Evolutionary conservation across 345 rosid genomes (phyloP).

Genomic region (Chamaenerion angustifolium): DNA sequence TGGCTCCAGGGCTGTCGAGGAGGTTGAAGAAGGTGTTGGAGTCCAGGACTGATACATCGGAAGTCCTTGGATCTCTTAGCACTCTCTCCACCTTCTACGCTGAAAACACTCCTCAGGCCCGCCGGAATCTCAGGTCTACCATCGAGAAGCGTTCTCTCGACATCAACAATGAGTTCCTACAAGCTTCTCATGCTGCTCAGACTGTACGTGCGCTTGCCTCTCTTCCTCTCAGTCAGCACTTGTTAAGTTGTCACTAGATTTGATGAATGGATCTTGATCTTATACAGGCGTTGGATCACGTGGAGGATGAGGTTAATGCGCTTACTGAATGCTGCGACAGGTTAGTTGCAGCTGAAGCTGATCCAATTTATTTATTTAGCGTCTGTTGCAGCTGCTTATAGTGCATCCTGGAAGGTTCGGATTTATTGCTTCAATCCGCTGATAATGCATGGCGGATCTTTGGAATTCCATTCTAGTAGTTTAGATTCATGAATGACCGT

Average conservation of each 20-base stretch:
- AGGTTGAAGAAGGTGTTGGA: slow-evolving; percentile 91
- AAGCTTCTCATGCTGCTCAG: slow-evolving; percentile 63
- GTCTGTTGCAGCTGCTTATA: background rate
- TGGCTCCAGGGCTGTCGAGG: slow-evolving; percentile 93
- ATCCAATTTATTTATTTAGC: background rate
- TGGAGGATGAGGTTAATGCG: slow-evolving; percentile 84
- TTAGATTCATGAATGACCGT: too few species aligned
- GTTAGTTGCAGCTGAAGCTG: slow-evolving; percentile 10
- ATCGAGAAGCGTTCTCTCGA: slow-evolving; percentile 87
- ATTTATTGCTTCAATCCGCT: too few species aligned
- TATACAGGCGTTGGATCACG: slow-evolving; percentile 67
- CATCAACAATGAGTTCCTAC: slow-evolving; percentile 70
- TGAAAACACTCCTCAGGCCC: slow-evolving; percentile 73
- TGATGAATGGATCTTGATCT: background rate
- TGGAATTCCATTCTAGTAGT: too few species aligned
- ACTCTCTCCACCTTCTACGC: slow-evolving; percentile 74
- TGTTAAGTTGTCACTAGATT: background rate
- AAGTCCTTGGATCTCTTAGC: slow-evolving; percentile 64
- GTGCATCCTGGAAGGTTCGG: too few species aligned
- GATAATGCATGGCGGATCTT: too few species aligned
- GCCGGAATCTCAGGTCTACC: slow-evolving; percentile 96
- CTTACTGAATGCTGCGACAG: slow-evolving; percentile 91
- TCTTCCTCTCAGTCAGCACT: background rate
- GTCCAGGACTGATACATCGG: slow-evolving; percentile 77
- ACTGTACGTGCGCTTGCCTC: slow-evolving; percentile 12